phyloP scores from a whole-genome alignment of 2,329 filamentous ascomycete species.

The Colletotrichum musicola region DNA sequence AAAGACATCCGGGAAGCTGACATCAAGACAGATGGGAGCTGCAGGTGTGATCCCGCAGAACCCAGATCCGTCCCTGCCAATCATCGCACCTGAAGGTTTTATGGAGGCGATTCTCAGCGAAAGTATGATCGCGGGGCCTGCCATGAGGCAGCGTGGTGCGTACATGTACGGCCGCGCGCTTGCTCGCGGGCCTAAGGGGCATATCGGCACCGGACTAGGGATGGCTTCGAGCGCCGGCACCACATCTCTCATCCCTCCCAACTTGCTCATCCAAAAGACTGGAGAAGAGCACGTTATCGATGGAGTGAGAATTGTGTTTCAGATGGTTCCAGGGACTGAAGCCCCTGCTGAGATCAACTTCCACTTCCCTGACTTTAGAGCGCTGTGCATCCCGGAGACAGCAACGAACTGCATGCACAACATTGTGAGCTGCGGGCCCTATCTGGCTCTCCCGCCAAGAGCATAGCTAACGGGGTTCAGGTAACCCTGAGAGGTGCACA shows the following conservation, averaged over 20 bases:
- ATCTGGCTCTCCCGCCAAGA: neutral
- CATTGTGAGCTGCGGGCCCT: slow-evolving; percentile 42
- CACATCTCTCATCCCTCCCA: slow-evolving; percentile 51
- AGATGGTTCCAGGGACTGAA: slow-evolving; percentile 56
- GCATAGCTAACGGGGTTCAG: slow-evolving; percentile 34
- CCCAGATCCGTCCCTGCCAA: slow-evolving; percentile 11
- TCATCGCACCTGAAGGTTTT: slow-evolving; percentile 54
- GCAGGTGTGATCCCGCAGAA: neutral
- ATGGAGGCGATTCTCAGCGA: slow-evolving; percentile 53
- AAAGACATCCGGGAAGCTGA: slow-evolving; percentile 38
- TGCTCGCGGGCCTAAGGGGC: slow-evolving; percentile 44
- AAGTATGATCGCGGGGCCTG: slow-evolving; percentile 53
- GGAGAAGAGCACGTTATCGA: slow-evolving; percentile 49
- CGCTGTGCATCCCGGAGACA: slow-evolving; percentile 54
- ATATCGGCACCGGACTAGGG: slow-evolving; percentile 54
- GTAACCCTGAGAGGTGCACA: slow-evolving; percentile 52
- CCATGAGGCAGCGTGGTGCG: slow-evolving; percentile 52
- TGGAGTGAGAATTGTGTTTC: slow-evolving; percentile 54
- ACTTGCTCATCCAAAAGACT: slow-evolving; percentile 46
- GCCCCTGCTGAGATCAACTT: slow-evolving; percentile 58
- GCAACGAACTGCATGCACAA: slow-evolving; percentile 57
- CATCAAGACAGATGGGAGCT: slow-evolving; percentile 36
- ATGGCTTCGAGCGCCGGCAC: slow-evolving; percentile 48
- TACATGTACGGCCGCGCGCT: slow-evolving; percentile 56
- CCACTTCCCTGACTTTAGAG: slow-evolving; percentile 51